These are phyloP conservation scores for Mycena haematopus DNA, from an alignment of 768 basidiomycete genomes.

Conservation along the genomic window DNA sequence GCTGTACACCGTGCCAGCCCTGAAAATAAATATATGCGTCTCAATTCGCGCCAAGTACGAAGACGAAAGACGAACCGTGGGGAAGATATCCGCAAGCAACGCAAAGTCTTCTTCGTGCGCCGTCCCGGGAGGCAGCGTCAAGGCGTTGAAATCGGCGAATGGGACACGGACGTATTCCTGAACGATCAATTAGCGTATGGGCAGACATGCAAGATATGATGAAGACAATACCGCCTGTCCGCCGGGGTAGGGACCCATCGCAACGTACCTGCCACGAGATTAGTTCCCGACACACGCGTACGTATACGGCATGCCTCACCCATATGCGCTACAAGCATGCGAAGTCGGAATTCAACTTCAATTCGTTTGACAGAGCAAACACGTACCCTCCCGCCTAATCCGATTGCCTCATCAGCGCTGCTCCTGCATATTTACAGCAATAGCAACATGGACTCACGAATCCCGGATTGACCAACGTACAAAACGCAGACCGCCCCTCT, in stretches of 20 bases:
- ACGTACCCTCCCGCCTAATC: slow-evolving; percentile 52
- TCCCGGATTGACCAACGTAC: slow-evolving; percentile 63
- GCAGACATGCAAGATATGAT: neutral
- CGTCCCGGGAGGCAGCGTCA: slow-evolving; percentile 57
- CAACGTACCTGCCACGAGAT: slow-evolving; percentile 50
- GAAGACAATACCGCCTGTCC: slow-evolving; percentile 53
- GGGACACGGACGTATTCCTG: slow-evolving; percentile 64
- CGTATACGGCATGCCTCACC: slow-evolving; percentile 36
- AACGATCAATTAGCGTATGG: neutral
- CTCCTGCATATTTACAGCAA: too few relatives aligned
- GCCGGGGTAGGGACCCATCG: slow-evolving; percentile 63
- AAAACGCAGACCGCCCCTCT: slow-evolving; percentile 58
- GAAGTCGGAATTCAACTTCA: neutral
- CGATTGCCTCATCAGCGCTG: too few relatives aligned
- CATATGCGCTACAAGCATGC: slow-evolving; percentile 54
- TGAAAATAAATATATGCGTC: slow-evolving; percentile 21
- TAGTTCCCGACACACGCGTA: neutral
- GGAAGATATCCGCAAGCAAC: slow-evolving; percentile 61
- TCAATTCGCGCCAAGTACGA: neutral
- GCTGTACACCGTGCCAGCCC: slow-evolving; percentile 61
- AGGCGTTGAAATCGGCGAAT: slow-evolving; percentile 62
- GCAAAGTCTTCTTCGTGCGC: slow-evolving; percentile 64
- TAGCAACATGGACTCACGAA: slow-evolving; percentile 54
- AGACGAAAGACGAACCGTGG: slow-evolving; percentile 44
- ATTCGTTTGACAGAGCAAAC: neutral